Conservation (phyloP, 78 protist species). For the Capsaspora owczarzaki region DNA sequence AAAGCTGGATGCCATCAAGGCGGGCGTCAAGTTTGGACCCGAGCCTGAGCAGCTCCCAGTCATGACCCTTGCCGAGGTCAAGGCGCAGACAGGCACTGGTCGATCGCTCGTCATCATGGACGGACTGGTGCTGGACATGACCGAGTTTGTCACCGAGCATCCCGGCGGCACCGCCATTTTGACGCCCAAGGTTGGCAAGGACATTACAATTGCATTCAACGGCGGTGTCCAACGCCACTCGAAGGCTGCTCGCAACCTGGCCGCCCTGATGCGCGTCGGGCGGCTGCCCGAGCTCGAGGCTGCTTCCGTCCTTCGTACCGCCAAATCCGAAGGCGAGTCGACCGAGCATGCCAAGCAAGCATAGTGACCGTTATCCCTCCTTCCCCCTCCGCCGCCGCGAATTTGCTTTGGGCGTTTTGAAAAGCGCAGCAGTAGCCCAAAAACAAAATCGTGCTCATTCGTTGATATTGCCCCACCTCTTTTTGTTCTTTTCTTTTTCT, state of each 20-base stretch:
- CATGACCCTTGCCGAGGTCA: not conserved
- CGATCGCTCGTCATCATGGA: not conserved
- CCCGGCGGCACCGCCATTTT: not conserved
- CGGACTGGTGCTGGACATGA: not conserved
- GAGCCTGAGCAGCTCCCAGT: not conserved
- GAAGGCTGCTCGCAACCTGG: slow-evolving; percentile 16
- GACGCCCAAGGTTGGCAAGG: not conserved
- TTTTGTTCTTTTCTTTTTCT: not conserved
- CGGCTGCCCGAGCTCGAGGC: too few species aligned
- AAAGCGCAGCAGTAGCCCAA: too few species aligned
- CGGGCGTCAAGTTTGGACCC: not conserved
- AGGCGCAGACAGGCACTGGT: too few species aligned
- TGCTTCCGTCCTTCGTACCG: too few species aligned
- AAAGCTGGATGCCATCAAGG: not conserved
- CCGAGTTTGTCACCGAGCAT: not conserved
- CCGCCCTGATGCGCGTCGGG: not conserved
- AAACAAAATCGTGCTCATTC: too few species aligned
- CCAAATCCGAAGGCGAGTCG: too few species aligned
- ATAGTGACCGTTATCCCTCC: too few species aligned
- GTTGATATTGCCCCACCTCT: too few species aligned
- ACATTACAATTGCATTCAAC: slow-evolving; percentile 15
- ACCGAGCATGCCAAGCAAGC: too few species aligned
- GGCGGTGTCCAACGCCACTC: slow-evolving; percentile 32
- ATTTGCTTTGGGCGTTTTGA: too few species aligned
- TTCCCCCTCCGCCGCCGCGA: too few species aligned